phyloP scores from a whole-genome alignment of 2,329 filamentous ascomycete genomes.

The Colletotrichum coccodes region DNA sequence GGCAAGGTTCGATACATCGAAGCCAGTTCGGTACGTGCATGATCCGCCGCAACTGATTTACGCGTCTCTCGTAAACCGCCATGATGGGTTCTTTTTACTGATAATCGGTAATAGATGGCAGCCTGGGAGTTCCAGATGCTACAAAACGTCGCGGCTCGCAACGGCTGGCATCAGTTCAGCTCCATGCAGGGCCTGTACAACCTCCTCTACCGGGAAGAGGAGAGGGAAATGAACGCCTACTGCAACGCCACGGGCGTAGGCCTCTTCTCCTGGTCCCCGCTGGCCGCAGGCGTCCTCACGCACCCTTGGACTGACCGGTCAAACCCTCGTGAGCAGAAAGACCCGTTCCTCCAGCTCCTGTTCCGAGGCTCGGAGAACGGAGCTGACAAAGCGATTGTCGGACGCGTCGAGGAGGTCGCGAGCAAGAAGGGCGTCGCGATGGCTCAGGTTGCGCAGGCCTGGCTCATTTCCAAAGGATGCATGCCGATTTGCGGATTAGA shows the following conservation, averaged over 20 bases:
- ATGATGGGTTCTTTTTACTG: no score
- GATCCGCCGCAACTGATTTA: no score
- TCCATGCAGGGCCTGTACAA: slow-evolving; percentile 68
- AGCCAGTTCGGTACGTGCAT: slow-evolving; percentile 26
- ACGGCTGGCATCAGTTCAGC: slow-evolving; percentile 66
- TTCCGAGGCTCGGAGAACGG: slow-evolving; percentile 15
- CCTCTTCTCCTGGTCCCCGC: slow-evolving; percentile 34
- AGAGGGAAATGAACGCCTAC: slow-evolving; percentile 51
- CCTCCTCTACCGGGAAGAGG: slow-evolving; percentile 67
- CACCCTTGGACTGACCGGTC: slow-evolving; percentile 22
- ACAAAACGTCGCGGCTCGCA: slow-evolving; percentile 60
- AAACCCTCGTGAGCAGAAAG: slow-evolving; percentile 8
- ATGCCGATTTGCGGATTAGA: slow-evolving; percentile 19
- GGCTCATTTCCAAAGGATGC: slow-evolving; percentile 23
- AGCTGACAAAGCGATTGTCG: slow-evolving; percentile 10
- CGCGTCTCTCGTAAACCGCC: no score
- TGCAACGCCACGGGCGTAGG: slow-evolving; percentile 52
- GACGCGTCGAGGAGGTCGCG: slow-evolving; percentile 16
- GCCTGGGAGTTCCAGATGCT: slow-evolving; percentile 41
- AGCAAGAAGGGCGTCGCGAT: slow-evolving; percentile 11
- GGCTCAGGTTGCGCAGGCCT: slow-evolving; percentile 25
- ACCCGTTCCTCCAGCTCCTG: slow-evolving; percentile 13
- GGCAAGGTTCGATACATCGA: slow-evolving; percentile 57
- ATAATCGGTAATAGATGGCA: neutral
- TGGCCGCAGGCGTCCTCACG: slow-evolving; percentile 23